A percentile compares a stretch with the other conserved stretches of the same genome.
These are phyloP conservation scores for Auriscalpium microsporum DNA, from an alignment of 768 basidiomycete species.

Conservation along the genomic window DNA sequence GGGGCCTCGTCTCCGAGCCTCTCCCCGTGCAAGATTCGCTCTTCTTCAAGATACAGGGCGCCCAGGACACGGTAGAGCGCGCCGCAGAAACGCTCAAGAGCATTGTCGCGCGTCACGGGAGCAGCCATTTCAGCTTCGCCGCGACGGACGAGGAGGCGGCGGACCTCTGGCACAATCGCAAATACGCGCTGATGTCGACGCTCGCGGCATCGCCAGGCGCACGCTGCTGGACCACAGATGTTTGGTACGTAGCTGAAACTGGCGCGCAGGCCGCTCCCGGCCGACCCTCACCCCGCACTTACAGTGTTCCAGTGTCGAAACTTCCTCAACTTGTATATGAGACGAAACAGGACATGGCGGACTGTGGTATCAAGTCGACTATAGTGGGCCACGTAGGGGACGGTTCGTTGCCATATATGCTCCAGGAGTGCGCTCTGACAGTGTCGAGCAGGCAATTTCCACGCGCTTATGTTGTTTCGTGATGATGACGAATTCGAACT, in stretches of 20 bases:
- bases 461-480: slow-evolving; percentile 46
- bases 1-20: slow-evolving; percentile 48
- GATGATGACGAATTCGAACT: slow-evolving; percentile 48
- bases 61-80: slow-evolving; percentile 45
- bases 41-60: slow-evolving; percentile 90
- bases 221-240: slow-evolving; percentile 82
- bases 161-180: slow-evolving; percentile 77
- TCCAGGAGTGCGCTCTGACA: background rate
- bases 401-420: slow-evolving; percentile 15
- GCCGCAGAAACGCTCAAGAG: slow-evolving; percentile 50
- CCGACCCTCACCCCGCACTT: background rate
- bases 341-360: slow-evolving; percentile 37
- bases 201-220: slow-evolving; percentile 54
- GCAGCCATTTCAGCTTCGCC: slow-evolving; percentile 64
- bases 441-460: slow-evolving; percentile 35
- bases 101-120: slow-evolving; percentile 55
- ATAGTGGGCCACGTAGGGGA: slow-evolving; percentile 39
- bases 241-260: slow-evolving; percentile 48
- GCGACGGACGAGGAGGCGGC: slow-evolving; percentile 67
- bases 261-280: background rate
- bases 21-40: slow-evolving; percentile 72
- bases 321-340: slow-evolving; percentile 30
- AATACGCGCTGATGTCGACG: slow-evolving; percentile 71
- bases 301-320: slow-evolving; percentile 26
- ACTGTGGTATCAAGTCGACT: slow-evolving; percentile 32